These are phyloP conservation scores for Coemansia sp. DNA, from an alignment of 192 early-diverging fungal species.

Conservation along the genomic window DNA sequence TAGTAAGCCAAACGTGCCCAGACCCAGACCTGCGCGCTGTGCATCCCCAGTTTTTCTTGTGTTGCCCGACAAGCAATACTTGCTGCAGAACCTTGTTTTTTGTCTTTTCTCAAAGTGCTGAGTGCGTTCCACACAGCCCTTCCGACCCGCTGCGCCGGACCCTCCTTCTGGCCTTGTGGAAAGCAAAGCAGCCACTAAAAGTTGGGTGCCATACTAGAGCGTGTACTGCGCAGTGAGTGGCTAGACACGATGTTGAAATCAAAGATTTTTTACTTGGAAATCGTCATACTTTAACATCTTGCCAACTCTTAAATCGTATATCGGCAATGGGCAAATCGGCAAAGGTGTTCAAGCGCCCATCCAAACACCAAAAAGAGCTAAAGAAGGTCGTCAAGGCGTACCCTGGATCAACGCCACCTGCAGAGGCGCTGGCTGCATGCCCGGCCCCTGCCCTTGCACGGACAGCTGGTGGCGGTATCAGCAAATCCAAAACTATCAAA, in stretches of 20 bases:
- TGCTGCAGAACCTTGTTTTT: not conserved
- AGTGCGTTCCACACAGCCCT: not conserved
- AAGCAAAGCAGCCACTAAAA: not conserved
- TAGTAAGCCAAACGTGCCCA: not conserved
- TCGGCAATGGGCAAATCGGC: constrained; percentile 65
- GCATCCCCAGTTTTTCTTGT: not conserved
- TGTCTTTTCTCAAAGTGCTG: not conserved
- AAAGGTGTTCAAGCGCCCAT: constrained; percentile 67
- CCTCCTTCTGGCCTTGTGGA: not conserved
- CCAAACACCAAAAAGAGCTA: constrained; percentile 63
- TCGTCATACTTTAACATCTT: not conserved
- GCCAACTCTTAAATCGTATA: not conserved
- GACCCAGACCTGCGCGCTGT: not conserved
- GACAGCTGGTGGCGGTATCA: constrained; percentile 25
- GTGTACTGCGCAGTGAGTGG: not conserved
- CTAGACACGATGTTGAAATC: not conserved
- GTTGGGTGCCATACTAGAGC: not conserved
- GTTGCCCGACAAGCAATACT: not conserved
- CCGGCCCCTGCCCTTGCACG: not conserved
- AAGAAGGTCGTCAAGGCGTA: constrained; percentile 14
- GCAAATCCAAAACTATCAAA: constrained; percentile 23
- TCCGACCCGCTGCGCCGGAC: not conserved
- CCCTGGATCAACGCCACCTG: not conserved
- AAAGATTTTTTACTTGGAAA: not conserved
- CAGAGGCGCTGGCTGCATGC: not conserved